phyloP scores from a whole-genome alignment of 305 asterid species.

The Fraxinus nigra region DNA sequence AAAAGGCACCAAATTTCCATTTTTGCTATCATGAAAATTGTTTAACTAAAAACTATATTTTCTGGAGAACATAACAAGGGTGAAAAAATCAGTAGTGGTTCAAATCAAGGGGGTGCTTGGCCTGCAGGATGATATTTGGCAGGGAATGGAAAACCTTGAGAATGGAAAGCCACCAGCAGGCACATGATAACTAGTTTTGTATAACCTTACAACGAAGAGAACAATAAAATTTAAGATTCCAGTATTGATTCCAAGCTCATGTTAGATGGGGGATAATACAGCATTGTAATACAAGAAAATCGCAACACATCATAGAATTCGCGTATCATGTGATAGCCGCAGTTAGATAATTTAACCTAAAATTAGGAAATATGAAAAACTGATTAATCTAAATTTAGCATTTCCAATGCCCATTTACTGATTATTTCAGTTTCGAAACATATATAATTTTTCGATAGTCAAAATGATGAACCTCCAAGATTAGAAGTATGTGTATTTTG shows the following conservation, averaged over 20 bases:
- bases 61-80: neutral
- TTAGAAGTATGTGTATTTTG: neutral
- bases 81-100: neutral
- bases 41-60: neutral
- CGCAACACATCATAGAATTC: neutral
- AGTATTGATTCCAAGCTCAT: neutral
- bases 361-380: neutral
- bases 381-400: neutral
- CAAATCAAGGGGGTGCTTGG: neutral
- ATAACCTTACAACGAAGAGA: neutral
- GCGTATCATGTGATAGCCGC: neutral
- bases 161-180: neutral
- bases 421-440: neutral
- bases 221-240: neutral
- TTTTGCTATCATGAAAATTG: neutral
- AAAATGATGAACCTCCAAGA: neutral
- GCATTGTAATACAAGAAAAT: neutral
- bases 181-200: neutral
- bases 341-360: neutral
- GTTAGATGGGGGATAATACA: neutral
- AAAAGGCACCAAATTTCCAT: neutral
- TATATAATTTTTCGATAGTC: neutral
- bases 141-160: neutral
- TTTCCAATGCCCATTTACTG: neutral
- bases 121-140: neutral